Conservation (phyloP, 2,329 filamentous ascomycete genomes). For the Phoma sp. region DNA sequence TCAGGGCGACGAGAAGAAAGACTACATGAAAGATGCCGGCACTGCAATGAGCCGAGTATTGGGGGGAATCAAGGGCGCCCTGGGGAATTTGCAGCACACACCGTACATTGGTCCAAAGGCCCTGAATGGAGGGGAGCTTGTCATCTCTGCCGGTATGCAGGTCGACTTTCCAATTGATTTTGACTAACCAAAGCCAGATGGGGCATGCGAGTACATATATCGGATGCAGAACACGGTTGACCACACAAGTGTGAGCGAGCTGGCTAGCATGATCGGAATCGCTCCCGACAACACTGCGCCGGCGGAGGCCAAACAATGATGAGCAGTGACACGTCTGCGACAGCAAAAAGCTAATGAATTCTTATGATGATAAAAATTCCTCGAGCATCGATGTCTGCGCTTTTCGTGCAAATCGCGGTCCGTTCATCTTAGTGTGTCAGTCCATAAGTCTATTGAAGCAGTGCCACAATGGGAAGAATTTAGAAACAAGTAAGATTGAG, state of each 20-base stretch:
- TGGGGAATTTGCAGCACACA: slow-evolving; percentile 25
- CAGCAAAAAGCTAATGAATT: too few relatives aligned
- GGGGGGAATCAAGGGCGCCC: slow-evolving; percentile 27
- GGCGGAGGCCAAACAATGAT: too few relatives aligned
- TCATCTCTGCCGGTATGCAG: slow-evolving; percentile 25
- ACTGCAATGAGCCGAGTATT: slow-evolving; percentile 18
- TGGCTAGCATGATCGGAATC: slow-evolving; percentile 7
- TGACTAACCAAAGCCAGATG: slow-evolving; percentile 12
- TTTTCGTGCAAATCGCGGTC: too few relatives aligned
- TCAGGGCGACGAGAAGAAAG: slow-evolving; percentile 20
- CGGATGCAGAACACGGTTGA: slow-evolving; percentile 38
- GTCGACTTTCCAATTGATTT: not conserved
- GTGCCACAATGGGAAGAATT: too few relatives aligned
- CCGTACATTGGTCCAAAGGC: slow-evolving; percentile 30
- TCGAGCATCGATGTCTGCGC: too few relatives aligned
- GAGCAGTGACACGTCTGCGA: too few relatives aligned
- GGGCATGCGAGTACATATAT: slow-evolving; percentile 31
- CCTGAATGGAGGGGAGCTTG: slow-evolving; percentile 31
- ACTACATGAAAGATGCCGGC: slow-evolving; percentile 32
- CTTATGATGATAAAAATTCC: too few relatives aligned
- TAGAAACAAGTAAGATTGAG: too few relatives aligned
- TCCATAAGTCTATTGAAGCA: too few relatives aligned
- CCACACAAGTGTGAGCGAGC: slow-evolving; percentile 26
- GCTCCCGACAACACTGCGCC: too few relatives aligned
- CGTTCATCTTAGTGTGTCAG: too few relatives aligned